These are phyloP conservation scores for Coniochaeta ligniaria DNA, from an alignment of 2,329 filamentous ascomycete species.

Conservation along the genomic window DNA sequence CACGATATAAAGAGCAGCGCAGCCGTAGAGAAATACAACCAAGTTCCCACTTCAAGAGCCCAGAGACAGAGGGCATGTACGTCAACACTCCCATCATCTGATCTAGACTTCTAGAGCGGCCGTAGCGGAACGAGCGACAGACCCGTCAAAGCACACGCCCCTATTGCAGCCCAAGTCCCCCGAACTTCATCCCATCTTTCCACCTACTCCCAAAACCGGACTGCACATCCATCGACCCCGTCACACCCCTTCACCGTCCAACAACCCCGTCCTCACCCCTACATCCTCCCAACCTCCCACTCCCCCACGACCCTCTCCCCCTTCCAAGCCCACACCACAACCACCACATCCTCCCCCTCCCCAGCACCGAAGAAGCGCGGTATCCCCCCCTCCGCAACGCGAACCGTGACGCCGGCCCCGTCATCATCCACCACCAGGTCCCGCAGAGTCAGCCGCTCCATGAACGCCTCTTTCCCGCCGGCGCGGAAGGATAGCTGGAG, in stretches of 20 bases:
- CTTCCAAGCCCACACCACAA: slow-evolving; percentile 11
- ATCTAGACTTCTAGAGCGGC: too few relatives aligned
- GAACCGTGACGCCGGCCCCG: background rate
- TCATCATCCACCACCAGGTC: background rate
- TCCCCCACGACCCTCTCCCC: slow-evolving; percentile 8
- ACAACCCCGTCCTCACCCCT: background rate
- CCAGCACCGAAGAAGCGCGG: background rate
- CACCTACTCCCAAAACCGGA: background rate
- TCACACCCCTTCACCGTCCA: too few relatives aligned
- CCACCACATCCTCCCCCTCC: slow-evolving; percentile 3
- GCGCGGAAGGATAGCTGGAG: background rate
- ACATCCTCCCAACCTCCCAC: slow-evolving; percentile 10
- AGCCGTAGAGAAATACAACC: too few relatives aligned
- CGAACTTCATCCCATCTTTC: too few relatives aligned
- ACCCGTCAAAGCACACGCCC: too few relatives aligned
- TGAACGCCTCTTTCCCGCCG: background rate
- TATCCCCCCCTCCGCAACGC: background rate
- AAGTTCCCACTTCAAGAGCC: too few relatives aligned
- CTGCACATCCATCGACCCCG: too few relatives aligned
- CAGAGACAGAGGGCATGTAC: too few relatives aligned
- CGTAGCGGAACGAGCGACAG: too few relatives aligned
- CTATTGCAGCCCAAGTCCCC: too few relatives aligned
- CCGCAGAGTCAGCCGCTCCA: background rate
- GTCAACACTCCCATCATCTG: too few relatives aligned
- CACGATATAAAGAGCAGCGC: too few relatives aligned